These are phyloP conservation scores for Pochonia chlamydosporia DNA, from an alignment of 2,329 filamentous ascomycete genomes.

Conservation along the genomic window DNA sequence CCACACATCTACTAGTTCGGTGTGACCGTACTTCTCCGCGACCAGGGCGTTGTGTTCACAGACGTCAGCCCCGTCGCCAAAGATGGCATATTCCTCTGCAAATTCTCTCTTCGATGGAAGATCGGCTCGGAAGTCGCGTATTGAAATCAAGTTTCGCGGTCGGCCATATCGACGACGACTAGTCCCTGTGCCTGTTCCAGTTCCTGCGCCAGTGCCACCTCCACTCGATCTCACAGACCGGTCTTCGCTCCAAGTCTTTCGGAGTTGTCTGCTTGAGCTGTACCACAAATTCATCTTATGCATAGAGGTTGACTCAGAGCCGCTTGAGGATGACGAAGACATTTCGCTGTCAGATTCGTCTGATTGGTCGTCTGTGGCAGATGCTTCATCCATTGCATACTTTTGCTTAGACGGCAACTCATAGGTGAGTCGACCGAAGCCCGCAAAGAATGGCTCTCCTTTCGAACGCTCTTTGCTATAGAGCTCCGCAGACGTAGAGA, in stretches of 20 bases:
- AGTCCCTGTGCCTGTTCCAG: slow-evolving; percentile 45
- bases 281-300: slow-evolving; percentile 54
- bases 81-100: slow-evolving; percentile 75
- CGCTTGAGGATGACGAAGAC: slow-evolving; percentile 47
- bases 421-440: slow-evolving; percentile 49
- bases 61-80: slow-evolving; percentile 73
- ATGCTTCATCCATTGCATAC: slow-evolving; percentile 42
- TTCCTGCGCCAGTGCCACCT: slow-evolving; percentile 46
- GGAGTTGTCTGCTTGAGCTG: slow-evolving; percentile 43
- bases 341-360: slow-evolving; percentile 43
- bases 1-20: slow-evolving; percentile 79
- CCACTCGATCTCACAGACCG: slow-evolving; percentile 55
- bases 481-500: slow-evolving; percentile 40
- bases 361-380: slow-evolving; percentile 44
- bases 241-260: slow-evolving; percentile 51
- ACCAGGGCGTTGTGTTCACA: slow-evolving; percentile 79
- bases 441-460: slow-evolving; percentile 51
- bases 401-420: slow-evolving; percentile 44
- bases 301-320: slow-evolving; percentile 59
- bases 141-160: slow-evolving; percentile 65
- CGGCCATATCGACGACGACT: slow-evolving; percentile 42
- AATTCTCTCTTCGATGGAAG: slow-evolving; percentile 75
- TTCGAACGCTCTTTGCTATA: slow-evolving; percentile 43
- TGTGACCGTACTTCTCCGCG: slow-evolving; percentile 63
- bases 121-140: slow-evolving; percentile 63